Base-by-base conservation (phyloP, 257 asterid species). In the Solanum arcanum region DNA sequence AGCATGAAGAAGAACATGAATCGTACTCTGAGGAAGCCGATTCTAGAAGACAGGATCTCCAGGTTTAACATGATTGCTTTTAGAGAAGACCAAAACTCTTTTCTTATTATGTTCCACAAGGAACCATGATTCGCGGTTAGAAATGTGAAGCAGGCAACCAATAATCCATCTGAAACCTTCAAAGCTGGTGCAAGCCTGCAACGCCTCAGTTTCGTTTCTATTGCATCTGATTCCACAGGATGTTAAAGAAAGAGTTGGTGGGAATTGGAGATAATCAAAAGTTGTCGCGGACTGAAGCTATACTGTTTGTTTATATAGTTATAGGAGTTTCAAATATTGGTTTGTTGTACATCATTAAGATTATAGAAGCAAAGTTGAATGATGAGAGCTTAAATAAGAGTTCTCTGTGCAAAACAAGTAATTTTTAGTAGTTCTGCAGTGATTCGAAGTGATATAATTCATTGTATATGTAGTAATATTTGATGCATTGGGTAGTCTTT, bases 1-100 rank as follows among this genome's bases (percentile, higher is more conserved):
- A 75, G 90, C 91, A 89, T 86, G 93, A 90, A 13, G 93, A 90
- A 46, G 94, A 91, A 84, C 87, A 86, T 27, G 91, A 89, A 68
- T 88, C 89, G 39, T 87, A 83, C 77, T 88, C 92, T 42, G 88
- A 87, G 66, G 93, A 89, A 84, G 86, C 64, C 60, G 78, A 85
- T 82, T 86, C 90, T 46, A 91, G 90, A 87, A 83, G 90, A 84
- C 93, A 90, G 89, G 91, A 91, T 76, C 88, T 84, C 15, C 87
- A 86, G 82, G 60, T 59, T 16, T 90, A 88, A 90, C 3, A 70
- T 69, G 23, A 39, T 41, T 21, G 12, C 39, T 72, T 72, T 83
- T 83, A 20, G 29, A 37, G 49, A 74, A 74, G 25, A 8, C 81
- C 29, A 37, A 37, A 5, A 35, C 81, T 74, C 27, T 7, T 27